A percentile compares a stretch with the other conserved stretches of the same genome.
These are phyloP conservation scores for Brasenia schreberi DNA, from an alignment of 164 flowering plant species.

Conservation along the genomic window DNA sequence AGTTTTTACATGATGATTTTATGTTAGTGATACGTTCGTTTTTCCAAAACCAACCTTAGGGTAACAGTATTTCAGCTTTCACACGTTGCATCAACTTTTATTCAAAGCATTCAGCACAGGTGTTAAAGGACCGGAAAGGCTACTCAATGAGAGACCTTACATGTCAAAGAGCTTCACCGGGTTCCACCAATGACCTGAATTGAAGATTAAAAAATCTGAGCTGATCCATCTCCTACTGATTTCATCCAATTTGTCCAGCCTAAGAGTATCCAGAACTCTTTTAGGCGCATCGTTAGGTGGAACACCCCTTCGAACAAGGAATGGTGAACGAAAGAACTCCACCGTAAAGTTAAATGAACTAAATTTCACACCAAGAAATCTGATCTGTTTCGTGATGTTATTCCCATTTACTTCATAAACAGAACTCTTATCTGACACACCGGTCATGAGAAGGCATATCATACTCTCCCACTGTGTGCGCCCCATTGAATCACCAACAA, in stretches of 20 bases:
- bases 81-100: no score
- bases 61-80: no score
- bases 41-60: no score
- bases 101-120: background rate
- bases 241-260: conserved; percentile 52
- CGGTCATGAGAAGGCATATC: conserved; percentile 69
- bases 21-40: no score
- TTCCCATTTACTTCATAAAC: conserved; percentile 72
- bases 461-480: conserved; percentile 88
- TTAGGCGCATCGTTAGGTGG: conserved; percentile 40
- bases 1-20: no score
- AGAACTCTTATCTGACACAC: conserved; percentile 48
- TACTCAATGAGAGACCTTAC: conserved; percentile 31
- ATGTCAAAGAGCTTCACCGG: conserved; percentile 42
- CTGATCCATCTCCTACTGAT: conserved; percentile 52
- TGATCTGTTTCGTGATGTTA: conserved; percentile 48
- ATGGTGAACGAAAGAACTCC: conserved; percentile 63
- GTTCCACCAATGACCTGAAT: conserved; percentile 91
- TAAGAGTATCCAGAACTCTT: conserved; percentile 45
- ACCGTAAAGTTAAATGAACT: conserved; percentile 37
- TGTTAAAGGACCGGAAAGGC: background rate
- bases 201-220: conserved; percentile 67
- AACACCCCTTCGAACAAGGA: conserved; percentile 46
- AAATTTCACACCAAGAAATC: conserved; percentile 48
- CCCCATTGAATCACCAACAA: conserved; percentile 87